A percentile compares a stretch with the other conserved stretches of the same genome.
phyloP scores from a whole-genome alignment of 345 rosid species.

The Salix koriyanagi region DNA sequence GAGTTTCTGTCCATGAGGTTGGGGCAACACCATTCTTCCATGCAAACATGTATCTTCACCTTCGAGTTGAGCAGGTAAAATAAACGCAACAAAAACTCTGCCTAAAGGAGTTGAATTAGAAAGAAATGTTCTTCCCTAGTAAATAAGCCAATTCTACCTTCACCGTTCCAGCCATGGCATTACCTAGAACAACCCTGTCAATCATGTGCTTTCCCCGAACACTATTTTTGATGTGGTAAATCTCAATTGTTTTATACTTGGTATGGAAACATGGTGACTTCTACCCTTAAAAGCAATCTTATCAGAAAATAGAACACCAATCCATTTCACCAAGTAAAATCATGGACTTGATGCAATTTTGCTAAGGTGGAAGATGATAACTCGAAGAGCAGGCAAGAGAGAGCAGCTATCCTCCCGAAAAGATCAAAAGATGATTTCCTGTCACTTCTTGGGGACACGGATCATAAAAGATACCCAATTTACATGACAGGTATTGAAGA shows the following conservation, averaged over 20 bases:
- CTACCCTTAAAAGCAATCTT: not conserved
- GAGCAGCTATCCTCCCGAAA: constrained; percentile 43
- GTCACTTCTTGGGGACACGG: constrained; percentile 46
- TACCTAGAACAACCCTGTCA: not conserved
- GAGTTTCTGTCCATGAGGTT: constrained; percentile 45
- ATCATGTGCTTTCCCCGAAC: not conserved
- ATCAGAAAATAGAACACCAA: not conserved
- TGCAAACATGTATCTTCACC: constrained; percentile 66
- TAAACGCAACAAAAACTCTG: not conserved
- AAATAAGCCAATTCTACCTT: not conserved
- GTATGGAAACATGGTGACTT: not conserved
- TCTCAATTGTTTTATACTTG: not conserved
- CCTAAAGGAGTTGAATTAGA: too few relatives aligned
- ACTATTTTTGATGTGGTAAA: not conserved
- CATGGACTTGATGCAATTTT: constrained; percentile 15
- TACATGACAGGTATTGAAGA: constrained; percentile 48
- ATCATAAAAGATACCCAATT: constrained; percentile 42
- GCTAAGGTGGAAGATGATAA: constrained; percentile 39
- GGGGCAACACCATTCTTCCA: constrained; percentile 49
- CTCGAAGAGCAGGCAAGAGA: constrained; percentile 41
- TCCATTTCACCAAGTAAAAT: constrained; percentile 4
- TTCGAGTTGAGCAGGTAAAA: constrained; percentile 48
- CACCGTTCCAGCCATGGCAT: not conserved
- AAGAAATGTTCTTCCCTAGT: not conserved
- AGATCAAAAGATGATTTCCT: constrained; percentile 45